Evolutionary conservation across 495 filamentous ascomycete genomes (phyloP), one percentile per base, ranked within the genome.

Genomic region (Eremomyces bilateralis): DNA sequence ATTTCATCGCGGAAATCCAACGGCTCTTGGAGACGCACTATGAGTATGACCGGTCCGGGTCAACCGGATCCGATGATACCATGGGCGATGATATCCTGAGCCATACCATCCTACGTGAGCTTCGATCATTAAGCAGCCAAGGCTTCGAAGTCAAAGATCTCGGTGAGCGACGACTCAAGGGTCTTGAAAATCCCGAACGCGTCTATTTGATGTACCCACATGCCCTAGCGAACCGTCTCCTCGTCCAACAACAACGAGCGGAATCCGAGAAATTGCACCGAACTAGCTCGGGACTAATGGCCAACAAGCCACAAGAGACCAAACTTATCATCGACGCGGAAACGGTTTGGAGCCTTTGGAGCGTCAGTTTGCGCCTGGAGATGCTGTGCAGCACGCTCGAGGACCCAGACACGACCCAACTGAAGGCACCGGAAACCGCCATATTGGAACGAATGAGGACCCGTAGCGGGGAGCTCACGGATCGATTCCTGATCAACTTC

Each of bases 61-160:
- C 73, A 13, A 68, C 65, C 6, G 71, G 68, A 3, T 73, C 73
- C 1, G 80, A 76, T 28, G 76, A 78, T 18, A 58, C 58, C 2
- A 58, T 74, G 31, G 75, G 73, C 29, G 84, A 88, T 27, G 79
- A 83, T 44, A 45, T 63, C 0, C 56, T 73, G 29, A 71, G 64
- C 15, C 62, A 71, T 37, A 62, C 76, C 20, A 92, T 97, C 41
- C 76, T 80, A 39, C 74, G 71, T 27, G 88, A 97, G 53, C 67
- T 97, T 15, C 72, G 82, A 21, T 76, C 78, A 11, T 63, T 99
- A 16, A 82, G 72, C 41, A 81, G 73, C 41, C 81, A 91, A 58
- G 90, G 90, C 13, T 99, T 95, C 48, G 80, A 91, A 50, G 81
- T 94, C 47, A 93, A 93, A 53, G 81, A 90, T 42, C 78, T 95